Evolutionary conservation across 1,139 yeast genomes (phyloP).

Genomic region (Taphrina flavorubra): DNA sequence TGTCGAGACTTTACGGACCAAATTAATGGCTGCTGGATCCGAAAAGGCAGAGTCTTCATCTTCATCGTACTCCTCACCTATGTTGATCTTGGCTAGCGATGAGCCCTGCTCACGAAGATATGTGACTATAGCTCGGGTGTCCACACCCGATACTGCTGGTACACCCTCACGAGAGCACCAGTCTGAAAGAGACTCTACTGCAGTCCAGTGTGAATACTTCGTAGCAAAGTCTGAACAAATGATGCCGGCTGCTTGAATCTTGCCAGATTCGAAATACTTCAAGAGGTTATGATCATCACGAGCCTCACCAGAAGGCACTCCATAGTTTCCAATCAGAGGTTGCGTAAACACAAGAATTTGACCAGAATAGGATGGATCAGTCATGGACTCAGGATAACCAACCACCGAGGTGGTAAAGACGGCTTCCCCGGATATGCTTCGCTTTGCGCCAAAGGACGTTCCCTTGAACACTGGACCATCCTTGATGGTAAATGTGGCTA

Average conservation of each 20-base stretch:
- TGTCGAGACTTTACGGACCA: conserved; percentile 93
- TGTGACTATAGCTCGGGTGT: conserved; percentile 90
- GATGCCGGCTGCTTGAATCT: conserved; percentile 90
- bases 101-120: conserved; percentile 95
- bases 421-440: conserved; percentile 92
- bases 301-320: conserved; percentile 84
- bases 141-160: conserved; percentile 96
- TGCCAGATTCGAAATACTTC: conserved; percentile 89
- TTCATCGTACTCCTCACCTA: conserved; percentile 89
- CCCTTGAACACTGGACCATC: conserved; percentile 95
- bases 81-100: conserved; percentile 82
- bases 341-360: conserved; percentile 96
- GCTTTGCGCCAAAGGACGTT: conserved; percentile 91
- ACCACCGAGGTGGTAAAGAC: conserved; percentile 96
- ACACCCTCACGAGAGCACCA: conserved; percentile 98
- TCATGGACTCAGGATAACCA: conserved; percentile 98
- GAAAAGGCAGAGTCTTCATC: conserved; percentile 89
- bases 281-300: conserved; percentile 83
- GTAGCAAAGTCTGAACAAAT: conserved; percentile 95
- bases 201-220: conserved; percentile 98
- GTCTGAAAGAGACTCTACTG: conserved; percentile 89
- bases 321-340: conserved; percentile 96
- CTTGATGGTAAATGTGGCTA: conserved; percentile 89
- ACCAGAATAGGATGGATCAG: conserved; percentile 96
- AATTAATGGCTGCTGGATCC: conserved; percentile 88